Evolutionary conservation across 2,329 filamentous ascomycete genomes (phyloP), one percentile per base, ranked within the genome.

Genomic region (Ascochyta clinopodiicola): DNA sequence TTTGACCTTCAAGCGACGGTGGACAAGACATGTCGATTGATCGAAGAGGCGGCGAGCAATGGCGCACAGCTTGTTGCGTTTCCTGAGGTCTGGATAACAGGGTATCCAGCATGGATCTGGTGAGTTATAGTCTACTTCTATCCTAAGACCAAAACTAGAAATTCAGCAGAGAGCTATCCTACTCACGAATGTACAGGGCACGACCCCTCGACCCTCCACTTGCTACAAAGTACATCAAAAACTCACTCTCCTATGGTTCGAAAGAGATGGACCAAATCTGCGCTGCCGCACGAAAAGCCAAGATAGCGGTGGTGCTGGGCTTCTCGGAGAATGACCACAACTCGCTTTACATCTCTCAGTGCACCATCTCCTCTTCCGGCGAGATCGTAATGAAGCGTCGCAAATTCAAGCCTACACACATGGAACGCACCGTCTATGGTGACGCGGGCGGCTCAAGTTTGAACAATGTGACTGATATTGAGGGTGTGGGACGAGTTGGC

Each of bases 1-100:
- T 77, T 88, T 7, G 82, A 88, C 62, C 78, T 88, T 2, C 73
- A 80, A 7, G 81, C 69, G 0, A 77, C 79, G 2, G 81, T 88
- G 1, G 67, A 78, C 1, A 88, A 88, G 67, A 86, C 85, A 7
- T 82, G 83, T 61, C 65, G 72, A 0, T 76, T 87, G 45, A 87
- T 88, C 59, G 70, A 77, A 34, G 80, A 85, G 61, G 86, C 86
- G 0, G 81, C 81, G 1, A 59, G 71, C 5, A 79, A 82, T 38
- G 82, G 81, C 1, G 83, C 83, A 2, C 78, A 84, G 53, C 72
- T 88, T 2, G 68, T 88, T 4, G 65, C 71, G 0, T 83, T 82
- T 40, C 79, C 80, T 1, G 79, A 82, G 51, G 73, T 77, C 9
- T 82, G 77, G 67, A 76, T 81, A 10, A 71, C 77, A 4, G 78